Evolutionary conservation across 495 filamentous ascomycete species (phyloP), one percentile per base, ranked within the genome.

Genomic region (Neurospora sp.): DNA sequence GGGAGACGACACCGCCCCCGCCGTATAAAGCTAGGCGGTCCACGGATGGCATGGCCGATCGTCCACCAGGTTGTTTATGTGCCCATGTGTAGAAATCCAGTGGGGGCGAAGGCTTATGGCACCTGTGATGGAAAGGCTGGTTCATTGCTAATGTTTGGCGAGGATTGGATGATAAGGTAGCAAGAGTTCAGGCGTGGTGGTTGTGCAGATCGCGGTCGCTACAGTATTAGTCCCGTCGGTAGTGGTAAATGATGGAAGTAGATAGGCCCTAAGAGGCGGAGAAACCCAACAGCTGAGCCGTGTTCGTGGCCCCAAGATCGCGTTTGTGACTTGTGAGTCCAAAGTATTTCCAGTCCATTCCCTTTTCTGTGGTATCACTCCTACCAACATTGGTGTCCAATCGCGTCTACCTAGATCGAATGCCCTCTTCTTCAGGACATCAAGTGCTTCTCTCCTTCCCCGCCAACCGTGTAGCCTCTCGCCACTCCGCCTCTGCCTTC

Each of bases 401-500:
- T 37, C 27, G 53, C 53, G 12, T 35, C 53, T 65, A 65, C 12
- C 53, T 35, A 65, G 27, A 12, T 37, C 27, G 18, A 31, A 35
- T 18, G 5, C 2, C 53, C 27, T 18, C 53, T 6, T 65, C 14
- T 76, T 65, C 53, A 65, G 53, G 5, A 8, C 6, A 65, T 65
- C 53, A 65, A 18, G 6, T 65, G 27, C 72, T 76, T 80, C n/a
- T 78, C 74, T n/a, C 73, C 69, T 41, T 81, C 82, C 69, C 86
- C 87, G 22, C 92, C 93, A 71, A 96, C 90, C 0, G 84, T 89
- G 85, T 99, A 99, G 1, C 95, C 96, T 78, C 92, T 91, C 61
- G 96, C 96, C 71, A 97, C 89, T 12, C 96, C 96, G 75, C 90
- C 91, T 79, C 93, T 90, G 37, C 96, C 96, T 80, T 96, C 90